Evolutionary conservation across 2,329 filamentous ascomycete genomes (phyloP).

Genomic region (Pseudophaeomoniella oleicola): DNA sequence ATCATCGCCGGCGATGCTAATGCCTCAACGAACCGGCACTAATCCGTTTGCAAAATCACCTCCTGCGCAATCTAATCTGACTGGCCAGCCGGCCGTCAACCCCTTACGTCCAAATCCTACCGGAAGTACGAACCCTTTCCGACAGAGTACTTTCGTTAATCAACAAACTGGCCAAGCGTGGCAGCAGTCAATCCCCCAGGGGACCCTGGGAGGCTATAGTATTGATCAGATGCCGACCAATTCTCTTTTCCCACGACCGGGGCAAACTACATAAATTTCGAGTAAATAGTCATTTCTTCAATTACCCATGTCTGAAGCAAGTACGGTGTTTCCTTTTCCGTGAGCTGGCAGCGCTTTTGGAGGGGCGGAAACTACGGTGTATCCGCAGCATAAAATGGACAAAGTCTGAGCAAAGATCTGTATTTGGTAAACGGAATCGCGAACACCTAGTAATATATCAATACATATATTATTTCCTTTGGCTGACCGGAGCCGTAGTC

Average conservation of each 20-base stretch:
- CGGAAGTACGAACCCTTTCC: constrained; percentile 86
- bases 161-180: constrained; percentile 78
- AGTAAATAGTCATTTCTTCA: too few relatives aligned
- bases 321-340: too few relatives aligned
- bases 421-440: too few relatives aligned
- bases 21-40: constrained; percentile 50
- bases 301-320: too few relatives aligned
- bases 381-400: too few relatives aligned
- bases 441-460: too few relatives aligned
- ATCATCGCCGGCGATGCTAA: constrained; percentile 25
- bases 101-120: constrained; percentile 61
- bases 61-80: constrained; percentile 18
- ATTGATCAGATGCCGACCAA: constrained; percentile 66
- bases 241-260: constrained; percentile 73
- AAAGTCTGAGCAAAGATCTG: too few relatives aligned
- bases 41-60: constrained; percentile 53
- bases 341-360: too few relatives aligned
- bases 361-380: too few relatives aligned
- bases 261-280: constrained; percentile 19
- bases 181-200: constrained; percentile 54
- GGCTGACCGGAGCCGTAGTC: too few relatives aligned
- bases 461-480: too few relatives aligned
- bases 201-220: constrained; percentile 60
- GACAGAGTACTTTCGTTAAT: constrained; percentile 80
- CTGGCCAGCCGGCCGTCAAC: constrained; percentile 19